phyloP scores from a whole-genome alignment of 140 eudicot species.

The Flaveria floridana region DNA sequence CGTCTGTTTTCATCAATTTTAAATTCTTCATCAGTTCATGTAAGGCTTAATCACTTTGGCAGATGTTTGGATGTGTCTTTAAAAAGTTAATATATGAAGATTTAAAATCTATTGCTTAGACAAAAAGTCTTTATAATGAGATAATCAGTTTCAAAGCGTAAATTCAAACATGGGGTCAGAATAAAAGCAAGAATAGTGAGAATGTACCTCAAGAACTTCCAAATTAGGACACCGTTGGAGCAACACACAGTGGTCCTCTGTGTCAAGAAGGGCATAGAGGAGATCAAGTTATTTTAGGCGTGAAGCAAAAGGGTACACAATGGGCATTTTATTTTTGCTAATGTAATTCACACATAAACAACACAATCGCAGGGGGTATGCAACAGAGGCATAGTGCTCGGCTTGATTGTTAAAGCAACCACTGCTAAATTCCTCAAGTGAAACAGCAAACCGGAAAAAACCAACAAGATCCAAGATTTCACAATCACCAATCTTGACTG shows the following conservation, averaged over 20 bases:
- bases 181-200: background rate
- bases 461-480: slow-evolving; percentile 52
- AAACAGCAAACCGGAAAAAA: slow-evolving; percentile 41
- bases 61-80: slow-evolving; percentile 28
- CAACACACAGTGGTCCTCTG: slow-evolving; percentile 69
- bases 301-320: slow-evolving; percentile 67
- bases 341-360: slow-evolving; percentile 64
- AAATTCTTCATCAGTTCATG: slow-evolving; percentile 13
- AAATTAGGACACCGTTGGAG: slow-evolving; percentile 70
- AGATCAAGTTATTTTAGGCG: slow-evolving; percentile 76
- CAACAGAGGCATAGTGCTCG: slow-evolving; percentile 44
- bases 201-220: slow-evolving; percentile 84
- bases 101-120: background rate
- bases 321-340: slow-evolving; percentile 57
- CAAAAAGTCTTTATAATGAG: slow-evolving; percentile 22
- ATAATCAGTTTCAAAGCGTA: background rate
- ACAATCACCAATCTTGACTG: slow-evolving; percentile 57
- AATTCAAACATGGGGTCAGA: background rate
- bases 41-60: slow-evolving; percentile 40
- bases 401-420: slow-evolving; percentile 50
- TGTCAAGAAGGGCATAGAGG: slow-evolving; percentile 69
- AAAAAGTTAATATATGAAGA: slow-evolving; percentile 29
- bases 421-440: slow-evolving; percentile 65
- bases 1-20: slow-evolving; percentile 40
- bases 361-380: slow-evolving; percentile 51